These are phyloP conservation scores for Monosporascus cannonballus DNA, from an alignment of 2,329 filamentous ascomycete species.

Conservation along the genomic window DNA sequence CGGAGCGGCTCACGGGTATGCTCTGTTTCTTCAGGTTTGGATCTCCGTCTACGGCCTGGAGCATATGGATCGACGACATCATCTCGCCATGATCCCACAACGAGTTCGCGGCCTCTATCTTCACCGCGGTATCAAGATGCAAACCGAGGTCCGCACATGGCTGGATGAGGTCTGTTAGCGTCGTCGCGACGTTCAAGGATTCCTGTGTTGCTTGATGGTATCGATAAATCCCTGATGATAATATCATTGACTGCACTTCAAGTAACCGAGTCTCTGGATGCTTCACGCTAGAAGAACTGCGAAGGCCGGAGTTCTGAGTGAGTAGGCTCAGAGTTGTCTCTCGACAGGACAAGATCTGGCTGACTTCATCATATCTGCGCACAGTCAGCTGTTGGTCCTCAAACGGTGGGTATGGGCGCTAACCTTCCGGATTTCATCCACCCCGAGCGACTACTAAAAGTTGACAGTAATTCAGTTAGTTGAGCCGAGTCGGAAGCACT, in stretches of 20 bases:
- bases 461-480: conserved; percentile 53
- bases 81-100: conserved; percentile 94
- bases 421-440: conserved; percentile 85
- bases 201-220: conserved; percentile 80
- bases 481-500: conserved; percentile 53
- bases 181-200: conserved; percentile 77
- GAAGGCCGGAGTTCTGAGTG: conserved; percentile 61
- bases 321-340: conserved; percentile 78
- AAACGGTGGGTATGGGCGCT: conserved; percentile 22
- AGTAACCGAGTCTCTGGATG: conserved; percentile 59
- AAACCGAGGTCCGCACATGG: conserved; percentile 66
- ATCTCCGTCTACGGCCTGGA: conserved; percentile 64
- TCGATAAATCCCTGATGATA: conserved; percentile 69
- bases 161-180: conserved; percentile 70
- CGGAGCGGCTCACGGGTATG: conserved; percentile 66
- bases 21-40: conserved; percentile 60
- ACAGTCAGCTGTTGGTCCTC: conserved; percentile 14
- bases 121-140: conserved; percentile 68
- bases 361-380: conserved; percentile 66
- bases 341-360: conserved; percentile 73
- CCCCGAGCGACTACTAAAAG: conserved; percentile 57
- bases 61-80: conserved; percentile 80
- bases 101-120: conserved; percentile 79
- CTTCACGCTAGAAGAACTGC: conserved; percentile 54
- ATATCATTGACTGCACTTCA: conserved; percentile 71